Percentiles rank a stretch among this genome's conserved stretches.
Evolutionary conservation across 2,329 filamentous ascomycete genomes (phyloP).

Genomic region (Talaromyces sp.): DNA sequence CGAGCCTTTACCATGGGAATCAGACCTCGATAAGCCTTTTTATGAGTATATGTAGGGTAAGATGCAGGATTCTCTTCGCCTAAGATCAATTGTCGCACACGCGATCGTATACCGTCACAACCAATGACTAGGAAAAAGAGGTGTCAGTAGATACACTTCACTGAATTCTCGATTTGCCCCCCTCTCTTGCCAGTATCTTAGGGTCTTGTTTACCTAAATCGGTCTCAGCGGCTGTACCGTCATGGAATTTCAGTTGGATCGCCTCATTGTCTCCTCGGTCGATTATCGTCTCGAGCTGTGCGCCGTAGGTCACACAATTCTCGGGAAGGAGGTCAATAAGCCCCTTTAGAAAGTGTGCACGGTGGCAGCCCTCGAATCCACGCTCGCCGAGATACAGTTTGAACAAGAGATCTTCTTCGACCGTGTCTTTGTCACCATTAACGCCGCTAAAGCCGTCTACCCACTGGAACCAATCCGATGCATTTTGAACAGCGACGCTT

Average conservation of each 20-base stretch:
- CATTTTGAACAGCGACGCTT: constrained; percentile 32
- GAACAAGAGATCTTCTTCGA: constrained; percentile 24
- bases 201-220: constrained; percentile 35
- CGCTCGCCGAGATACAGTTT: constrained; percentile 30
- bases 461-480: constrained; percentile 25
- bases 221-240: constrained; percentile 29
- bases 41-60: constrained; percentile 31
- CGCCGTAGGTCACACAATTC: constrained; percentile 32
- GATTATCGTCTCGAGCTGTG: constrained; percentile 25
- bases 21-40: constrained; percentile 34
- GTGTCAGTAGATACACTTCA: background rate
- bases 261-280: constrained; percentile 21
- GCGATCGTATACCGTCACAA: constrained; percentile 37
- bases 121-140: constrained; percentile 28
- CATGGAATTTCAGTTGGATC: constrained; percentile 28
- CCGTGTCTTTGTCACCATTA: constrained; percentile 18
- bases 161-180: too few species aligned
- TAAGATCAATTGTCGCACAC: constrained; percentile 30
- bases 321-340: constrained; percentile 30
- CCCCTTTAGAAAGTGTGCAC: constrained; percentile 35
- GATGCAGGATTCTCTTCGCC: constrained; percentile 21
- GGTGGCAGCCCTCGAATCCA: constrained; percentile 33
- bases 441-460: constrained; percentile 25
- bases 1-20: constrained; percentile 54
- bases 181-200: constrained; percentile 13